These are phyloP conservation scores for Penicillium aurantiogriseum DNA, from an alignment of 2,329 filamentous ascomycete genomes.

Conservation along the genomic window DNA sequence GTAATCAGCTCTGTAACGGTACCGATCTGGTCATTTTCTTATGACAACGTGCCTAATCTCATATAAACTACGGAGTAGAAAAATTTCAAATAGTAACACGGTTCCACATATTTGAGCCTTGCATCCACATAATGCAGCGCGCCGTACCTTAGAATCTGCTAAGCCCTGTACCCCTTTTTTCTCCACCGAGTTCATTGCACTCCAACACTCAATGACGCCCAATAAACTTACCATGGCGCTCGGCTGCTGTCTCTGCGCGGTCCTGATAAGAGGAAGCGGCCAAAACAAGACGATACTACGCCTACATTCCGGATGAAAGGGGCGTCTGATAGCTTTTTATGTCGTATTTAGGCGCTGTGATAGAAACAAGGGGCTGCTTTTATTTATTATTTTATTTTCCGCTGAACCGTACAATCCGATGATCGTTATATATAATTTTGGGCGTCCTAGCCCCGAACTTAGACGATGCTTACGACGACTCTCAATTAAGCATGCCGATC, in stretches of 20 bases:
- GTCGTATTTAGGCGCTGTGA: too few relatives aligned
- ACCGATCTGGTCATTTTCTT: too few relatives aligned
- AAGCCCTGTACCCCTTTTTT: not conserved
- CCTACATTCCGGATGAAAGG: not conserved
- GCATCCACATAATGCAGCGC: not conserved
- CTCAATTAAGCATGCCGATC: not conserved
- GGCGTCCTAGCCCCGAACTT: not conserved
- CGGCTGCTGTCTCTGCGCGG: too few relatives aligned
- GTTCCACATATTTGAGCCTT: not conserved
- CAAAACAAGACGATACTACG: not conserved
- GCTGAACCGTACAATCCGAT: not conserved
- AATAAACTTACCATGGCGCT: not conserved
- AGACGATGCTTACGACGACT: not conserved
- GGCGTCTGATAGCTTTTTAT: not conserved
- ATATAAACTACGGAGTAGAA: not conserved
- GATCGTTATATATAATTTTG: not conserved
- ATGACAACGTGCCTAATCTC: too few relatives aligned
- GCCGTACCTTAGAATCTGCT: not conserved
- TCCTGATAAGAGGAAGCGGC: too few relatives aligned
- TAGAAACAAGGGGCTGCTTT: too few relatives aligned
- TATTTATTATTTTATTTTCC: not conserved
- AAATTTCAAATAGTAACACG: not conserved
- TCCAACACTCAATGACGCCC: not conserved
- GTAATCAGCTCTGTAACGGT: too few relatives aligned
- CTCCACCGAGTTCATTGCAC: too few relatives aligned